These are phyloP conservation scores for Wakefieldia striispora DNA, from an alignment of 768 basidiomycete species.

Conservation along the genomic window DNA sequence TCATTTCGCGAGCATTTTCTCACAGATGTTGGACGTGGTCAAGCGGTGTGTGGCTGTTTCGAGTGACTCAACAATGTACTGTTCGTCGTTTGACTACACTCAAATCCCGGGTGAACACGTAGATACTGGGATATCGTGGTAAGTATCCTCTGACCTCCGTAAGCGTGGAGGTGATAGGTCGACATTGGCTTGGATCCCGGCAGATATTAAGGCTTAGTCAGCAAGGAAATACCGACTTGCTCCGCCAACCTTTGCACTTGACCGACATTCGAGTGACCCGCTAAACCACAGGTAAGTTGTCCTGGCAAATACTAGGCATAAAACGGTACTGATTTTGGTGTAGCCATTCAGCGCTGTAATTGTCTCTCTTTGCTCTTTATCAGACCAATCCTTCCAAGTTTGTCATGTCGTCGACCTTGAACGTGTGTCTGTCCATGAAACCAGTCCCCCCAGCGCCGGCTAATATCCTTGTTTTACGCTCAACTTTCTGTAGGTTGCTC, in stretches of 20 bases:
- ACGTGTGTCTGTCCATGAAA: constrained; percentile 47
- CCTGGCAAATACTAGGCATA: not conserved
- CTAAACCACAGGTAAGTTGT: constrained; percentile 11
- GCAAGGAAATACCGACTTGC: constrained; percentile 27
- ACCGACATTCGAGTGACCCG: constrained; percentile 8
- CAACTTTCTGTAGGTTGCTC: constrained; percentile 65
- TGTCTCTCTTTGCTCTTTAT: constrained; percentile 10
- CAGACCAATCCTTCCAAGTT: constrained; percentile 12
- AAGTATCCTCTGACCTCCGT: too few relatives aligned
- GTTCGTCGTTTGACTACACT: too few relatives aligned
- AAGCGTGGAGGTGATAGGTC: too few relatives aligned
- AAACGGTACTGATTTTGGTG: not conserved
- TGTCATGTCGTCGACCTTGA: constrained; percentile 73
- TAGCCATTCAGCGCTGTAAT: constrained; percentile 16
- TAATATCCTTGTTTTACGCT: constrained; percentile 5
- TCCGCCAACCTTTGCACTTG: constrained; percentile 23
- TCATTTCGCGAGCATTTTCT: constrained; percentile 1
- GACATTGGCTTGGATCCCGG: too few relatives aligned
- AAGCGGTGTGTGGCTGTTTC: too few relatives aligned
- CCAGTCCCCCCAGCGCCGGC: not conserved
- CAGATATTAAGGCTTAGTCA: constrained; percentile 27
- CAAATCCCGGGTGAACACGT: too few relatives aligned
- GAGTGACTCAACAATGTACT: too few relatives aligned
- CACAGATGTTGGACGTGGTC: too few relatives aligned
- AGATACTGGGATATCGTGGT: too few relatives aligned